Evolutionary conservation across 2,329 filamentous ascomycete species (phyloP).

Genomic region (Ophiostoma sp.): DNA sequence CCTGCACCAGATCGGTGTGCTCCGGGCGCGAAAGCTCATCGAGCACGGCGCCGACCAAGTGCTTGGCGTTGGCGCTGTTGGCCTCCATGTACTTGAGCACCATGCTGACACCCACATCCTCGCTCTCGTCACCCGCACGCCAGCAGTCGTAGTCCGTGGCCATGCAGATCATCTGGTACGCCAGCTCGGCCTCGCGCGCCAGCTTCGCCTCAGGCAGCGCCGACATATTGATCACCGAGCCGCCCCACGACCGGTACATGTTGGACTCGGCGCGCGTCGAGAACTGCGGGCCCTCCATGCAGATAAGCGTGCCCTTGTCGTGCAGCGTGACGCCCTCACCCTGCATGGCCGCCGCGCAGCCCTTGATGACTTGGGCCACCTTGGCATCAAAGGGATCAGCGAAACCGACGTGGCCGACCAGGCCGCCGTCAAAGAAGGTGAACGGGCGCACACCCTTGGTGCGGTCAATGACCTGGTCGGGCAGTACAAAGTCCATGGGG

Average conservation of each 20-base stretch:
- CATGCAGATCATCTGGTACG: conserved; percentile 99
- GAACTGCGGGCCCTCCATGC: conserved; percentile 99
- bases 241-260: conserved; percentile 92
- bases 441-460: conserved; percentile 93
- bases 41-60: conserved; percentile 81
- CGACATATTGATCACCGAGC: conserved; percentile 97
- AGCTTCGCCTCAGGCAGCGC: conserved; percentile 94
- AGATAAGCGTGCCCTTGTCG: conserved; percentile 79
- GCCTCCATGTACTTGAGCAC: conserved; percentile 96
- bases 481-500: conserved; percentile 94
- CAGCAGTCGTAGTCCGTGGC: conserved; percentile 99
- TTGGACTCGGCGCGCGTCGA: conserved; percentile 93
- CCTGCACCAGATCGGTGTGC: conserved; percentile 71
- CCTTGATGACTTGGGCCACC: conserved; percentile 73
- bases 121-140: conserved; percentile 73
- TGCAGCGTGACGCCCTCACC: conserved; percentile 85
- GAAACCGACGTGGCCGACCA: conserved; percentile 93
- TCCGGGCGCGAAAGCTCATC: conserved; percentile 80
- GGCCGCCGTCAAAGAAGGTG: conserved; percentile 90
- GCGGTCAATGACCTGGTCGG: conserved; percentile 94
- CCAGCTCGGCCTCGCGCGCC: conserved; percentile 91
- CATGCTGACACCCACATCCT: conserved; percentile 92
- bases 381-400: conserved; percentile 88
- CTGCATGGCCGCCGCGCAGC: conserved; percentile 72
- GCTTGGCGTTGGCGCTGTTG: conserved; percentile 83